Evolutionary conservation across 352 stramenopile species (phyloP).

Genomic region (Bremia lactucae): DNA sequence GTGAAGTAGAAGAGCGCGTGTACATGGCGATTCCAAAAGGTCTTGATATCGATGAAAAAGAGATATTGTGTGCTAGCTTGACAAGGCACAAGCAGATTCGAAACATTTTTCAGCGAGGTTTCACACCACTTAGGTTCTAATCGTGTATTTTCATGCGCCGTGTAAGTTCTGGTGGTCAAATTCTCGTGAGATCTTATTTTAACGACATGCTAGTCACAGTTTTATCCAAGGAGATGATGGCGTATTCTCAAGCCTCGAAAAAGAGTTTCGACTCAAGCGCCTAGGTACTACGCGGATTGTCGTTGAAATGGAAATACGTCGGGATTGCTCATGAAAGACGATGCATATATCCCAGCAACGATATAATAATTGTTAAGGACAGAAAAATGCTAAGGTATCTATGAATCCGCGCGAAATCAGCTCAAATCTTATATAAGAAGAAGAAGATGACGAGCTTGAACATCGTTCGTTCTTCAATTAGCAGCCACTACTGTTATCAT

Average conservation of each 20-base stretch:
- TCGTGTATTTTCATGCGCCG: conserved; percentile 2
- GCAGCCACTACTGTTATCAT: neutral
- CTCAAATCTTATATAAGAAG: neutral
- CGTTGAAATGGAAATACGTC: conserved; percentile 4
- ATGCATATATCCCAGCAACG: neutral
- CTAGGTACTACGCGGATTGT: conserved; percentile 4
- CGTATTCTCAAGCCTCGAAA: neutral
- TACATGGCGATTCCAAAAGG: conserved; percentile 6
- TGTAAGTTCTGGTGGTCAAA: no score
- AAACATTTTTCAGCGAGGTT: neutral
- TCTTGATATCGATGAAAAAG: neutral
- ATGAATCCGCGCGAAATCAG: neutral
- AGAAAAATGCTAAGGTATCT: neutral
- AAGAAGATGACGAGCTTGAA: neutral
- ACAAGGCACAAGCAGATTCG: conserved; percentile 14
- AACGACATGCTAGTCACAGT: conserved; percentile 6
- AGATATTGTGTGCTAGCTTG: conserved; percentile 13
- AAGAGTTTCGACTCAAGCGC: conserved; percentile 1
- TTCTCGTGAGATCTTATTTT: conserved; percentile 1
- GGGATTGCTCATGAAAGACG: neutral
- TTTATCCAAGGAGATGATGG: neutral
- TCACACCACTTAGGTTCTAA: neutral
- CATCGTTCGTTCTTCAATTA: neutral
- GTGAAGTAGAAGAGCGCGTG: conserved; percentile 7
- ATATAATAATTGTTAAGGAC: neutral